Conservation (phyloP, 129 eudicot species). For the Flaveria sonorensis region DNA sequence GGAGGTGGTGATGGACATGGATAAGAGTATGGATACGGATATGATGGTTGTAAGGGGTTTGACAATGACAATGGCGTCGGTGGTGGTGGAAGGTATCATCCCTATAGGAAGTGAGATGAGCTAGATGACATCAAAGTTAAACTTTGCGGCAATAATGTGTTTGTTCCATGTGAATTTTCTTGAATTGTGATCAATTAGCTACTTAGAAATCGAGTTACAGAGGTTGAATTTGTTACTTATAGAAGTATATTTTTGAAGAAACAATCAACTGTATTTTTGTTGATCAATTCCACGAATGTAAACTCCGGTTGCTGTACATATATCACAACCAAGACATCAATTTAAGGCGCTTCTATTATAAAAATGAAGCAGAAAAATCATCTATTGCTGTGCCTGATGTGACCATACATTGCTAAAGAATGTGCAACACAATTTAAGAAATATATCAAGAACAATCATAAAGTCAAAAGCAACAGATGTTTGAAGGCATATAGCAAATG, state of each 20-base stretch:
- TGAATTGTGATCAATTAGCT: background rate
- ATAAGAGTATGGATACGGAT: slow-evolving; percentile 25
- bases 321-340: no score
- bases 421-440: background rate
- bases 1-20: slow-evolving; percentile 40
- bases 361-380: background rate
- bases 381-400: background rate
- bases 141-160: slow-evolving; percentile 18
- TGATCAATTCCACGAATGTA: background rate
- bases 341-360: background rate
- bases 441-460: background rate
- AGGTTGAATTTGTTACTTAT: slow-evolving; percentile 27
- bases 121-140: slow-evolving; percentile 29
- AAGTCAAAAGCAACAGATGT: background rate
- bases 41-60: slow-evolving; percentile 43
- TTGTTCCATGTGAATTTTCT: slow-evolving; percentile 29
- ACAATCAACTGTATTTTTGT: slow-evolving; percentile 8
- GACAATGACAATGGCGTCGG: slow-evolving; percentile 43
- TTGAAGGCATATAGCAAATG: slow-evolving; percentile 1
- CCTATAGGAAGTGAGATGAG: slow-evolving; percentile 60
- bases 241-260: slow-evolving; percentile 16
- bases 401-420: background rate
- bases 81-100: slow-evolving; percentile 70
- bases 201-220: slow-evolving; percentile 26
- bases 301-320: background rate